Evolutionary conservation across 2,329 filamentous ascomycete species (phyloP).

Genomic region (Dichotomopilus funicola): DNA sequence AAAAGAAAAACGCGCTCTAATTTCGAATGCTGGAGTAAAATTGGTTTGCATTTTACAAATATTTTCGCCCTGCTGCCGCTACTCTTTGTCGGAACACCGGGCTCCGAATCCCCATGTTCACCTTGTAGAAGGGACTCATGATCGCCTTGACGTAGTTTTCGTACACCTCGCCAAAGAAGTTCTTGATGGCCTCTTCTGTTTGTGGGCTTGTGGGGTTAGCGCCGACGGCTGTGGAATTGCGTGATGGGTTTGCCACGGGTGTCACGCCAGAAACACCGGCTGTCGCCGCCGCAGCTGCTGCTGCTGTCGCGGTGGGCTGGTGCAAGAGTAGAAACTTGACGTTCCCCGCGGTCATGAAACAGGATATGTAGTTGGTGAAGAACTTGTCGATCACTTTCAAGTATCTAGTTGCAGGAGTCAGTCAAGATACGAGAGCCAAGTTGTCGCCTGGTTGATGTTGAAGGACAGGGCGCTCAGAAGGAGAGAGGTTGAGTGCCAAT

Average conservation of each 20-base stretch:
- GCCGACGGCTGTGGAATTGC: slow-evolving; percentile 63
- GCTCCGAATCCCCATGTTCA: slow-evolving; percentile 79
- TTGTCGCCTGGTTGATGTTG: neutral
- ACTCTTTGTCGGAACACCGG: slow-evolving; percentile 79
- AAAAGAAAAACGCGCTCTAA: too few species aligned
- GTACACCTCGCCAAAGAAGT: slow-evolving; percentile 93
- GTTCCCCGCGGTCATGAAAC: slow-evolving; percentile 88
- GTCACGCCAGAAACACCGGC: too few species aligned
- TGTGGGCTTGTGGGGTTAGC: slow-evolving; percentile 82
- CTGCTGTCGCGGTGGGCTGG: slow-evolving; percentile 54
- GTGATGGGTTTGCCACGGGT: slow-evolving; percentile 31
- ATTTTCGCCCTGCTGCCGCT: slow-evolving; percentile 84
- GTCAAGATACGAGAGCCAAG: neutral
- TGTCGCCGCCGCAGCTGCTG: neutral
- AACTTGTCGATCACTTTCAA: slow-evolving; percentile 96
- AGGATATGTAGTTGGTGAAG: slow-evolving; percentile 90
- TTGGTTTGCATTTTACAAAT: slow-evolving; percentile 49
- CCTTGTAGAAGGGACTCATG: slow-evolving; percentile 93
- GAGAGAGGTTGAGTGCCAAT: neutral
- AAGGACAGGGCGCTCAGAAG: neutral
- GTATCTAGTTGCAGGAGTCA: slow-evolving; percentile 53
- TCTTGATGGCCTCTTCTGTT: slow-evolving; percentile 90
- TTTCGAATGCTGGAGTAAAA: too few species aligned
- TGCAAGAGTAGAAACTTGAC: slow-evolving; percentile 92
- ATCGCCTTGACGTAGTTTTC: slow-evolving; percentile 95